phyloP scores from a whole-genome alignment of 106 monocot genomes.

The Apostasia ramifera region DNA sequence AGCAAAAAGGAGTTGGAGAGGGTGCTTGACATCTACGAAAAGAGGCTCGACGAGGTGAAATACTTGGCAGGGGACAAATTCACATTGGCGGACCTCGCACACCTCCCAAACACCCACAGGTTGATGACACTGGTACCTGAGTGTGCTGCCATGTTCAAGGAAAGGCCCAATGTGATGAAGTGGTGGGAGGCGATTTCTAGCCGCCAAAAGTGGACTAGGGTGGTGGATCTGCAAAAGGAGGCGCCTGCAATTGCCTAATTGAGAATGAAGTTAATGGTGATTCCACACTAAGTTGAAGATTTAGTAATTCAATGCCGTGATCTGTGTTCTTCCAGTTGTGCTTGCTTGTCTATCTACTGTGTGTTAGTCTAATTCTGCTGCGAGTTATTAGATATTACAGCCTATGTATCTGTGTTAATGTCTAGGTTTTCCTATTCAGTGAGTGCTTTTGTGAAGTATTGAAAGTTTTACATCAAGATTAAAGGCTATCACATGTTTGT shows the following conservation, averaged over 20 bases:
- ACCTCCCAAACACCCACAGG: constrained; percentile 54
- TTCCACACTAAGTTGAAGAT: no score
- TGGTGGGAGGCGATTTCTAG: constrained; percentile 73
- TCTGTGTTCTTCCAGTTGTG: not conserved
- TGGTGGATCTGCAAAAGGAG: constrained; percentile 23
- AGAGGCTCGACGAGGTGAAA: constrained; percentile 32
- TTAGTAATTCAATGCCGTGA: not conserved
- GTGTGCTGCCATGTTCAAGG: constrained; percentile 25
- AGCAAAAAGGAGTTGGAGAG: constrained; percentile 26
- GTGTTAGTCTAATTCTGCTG: not conserved
- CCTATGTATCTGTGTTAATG: no score
- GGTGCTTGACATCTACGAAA: constrained; percentile 55
- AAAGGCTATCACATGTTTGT: not conserved
- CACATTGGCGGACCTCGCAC: constrained; percentile 57
- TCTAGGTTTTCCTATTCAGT: no score
- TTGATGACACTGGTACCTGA: constrained; percentile 23
- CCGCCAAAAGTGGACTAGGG: constrained; percentile 53
- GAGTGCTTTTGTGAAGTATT: no score
- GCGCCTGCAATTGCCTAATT: constrained; percentile 1
- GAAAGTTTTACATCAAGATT: not conserved
- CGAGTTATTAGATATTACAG: no score
- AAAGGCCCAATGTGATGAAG: constrained; percentile 53
- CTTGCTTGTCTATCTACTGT: not conserved
- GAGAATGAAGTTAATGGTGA: not conserved
- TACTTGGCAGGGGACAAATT: constrained; percentile 63